A percentile compares a stretch with the other conserved stretches of the same genome.
These are phyloP conservation scores for Globisporangium nodosum DNA, from an alignment of 352 stramenopile species.

Conservation along the genomic window DNA sequence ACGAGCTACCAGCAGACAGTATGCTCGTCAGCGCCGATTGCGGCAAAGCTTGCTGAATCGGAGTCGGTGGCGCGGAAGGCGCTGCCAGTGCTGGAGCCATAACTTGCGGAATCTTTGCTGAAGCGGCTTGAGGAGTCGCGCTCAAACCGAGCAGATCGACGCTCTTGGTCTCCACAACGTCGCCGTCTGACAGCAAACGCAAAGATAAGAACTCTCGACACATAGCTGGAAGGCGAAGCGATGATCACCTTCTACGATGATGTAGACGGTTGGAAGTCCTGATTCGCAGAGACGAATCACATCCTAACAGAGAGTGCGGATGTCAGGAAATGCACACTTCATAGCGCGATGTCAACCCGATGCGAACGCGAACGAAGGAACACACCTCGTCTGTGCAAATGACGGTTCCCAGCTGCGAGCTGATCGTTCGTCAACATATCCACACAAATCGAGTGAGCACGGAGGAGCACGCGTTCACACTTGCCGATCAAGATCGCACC, in stretches of 20 bases:
- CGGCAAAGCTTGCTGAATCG: not conserved
- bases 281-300: slow-evolving; percentile 15
- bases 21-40: slow-evolving; percentile 8
- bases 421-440: not conserved
- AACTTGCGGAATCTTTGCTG: not conserved
- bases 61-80: not conserved
- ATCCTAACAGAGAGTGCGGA: slow-evolving; percentile 13
- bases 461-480: not conserved
- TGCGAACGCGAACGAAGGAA: not conserved
- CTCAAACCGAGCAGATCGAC: slow-evolving; percentile 29
- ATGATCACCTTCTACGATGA: slow-evolving; percentile 14
- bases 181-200: not conserved
- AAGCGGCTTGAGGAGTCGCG: not conserved
- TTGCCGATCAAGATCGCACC: slow-evolving; percentile 1
- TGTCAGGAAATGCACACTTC: not conserved
- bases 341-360: too few species aligned
- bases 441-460: not conserved
- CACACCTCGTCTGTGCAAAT: slow-evolving; percentile 12
- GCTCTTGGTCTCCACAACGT: slow-evolving; percentile 6
- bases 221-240: not conserved
- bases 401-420: slow-evolving; percentile 6
- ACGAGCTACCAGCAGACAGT: slow-evolving; percentile 15
- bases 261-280: slow-evolving; percentile 6
- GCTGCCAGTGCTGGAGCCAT: not conserved
- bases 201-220: not conserved